Evolutionary conservation across 768 basidiomycete species (phyloP).

Genomic region (Panaeolus cyanescens): DNA sequence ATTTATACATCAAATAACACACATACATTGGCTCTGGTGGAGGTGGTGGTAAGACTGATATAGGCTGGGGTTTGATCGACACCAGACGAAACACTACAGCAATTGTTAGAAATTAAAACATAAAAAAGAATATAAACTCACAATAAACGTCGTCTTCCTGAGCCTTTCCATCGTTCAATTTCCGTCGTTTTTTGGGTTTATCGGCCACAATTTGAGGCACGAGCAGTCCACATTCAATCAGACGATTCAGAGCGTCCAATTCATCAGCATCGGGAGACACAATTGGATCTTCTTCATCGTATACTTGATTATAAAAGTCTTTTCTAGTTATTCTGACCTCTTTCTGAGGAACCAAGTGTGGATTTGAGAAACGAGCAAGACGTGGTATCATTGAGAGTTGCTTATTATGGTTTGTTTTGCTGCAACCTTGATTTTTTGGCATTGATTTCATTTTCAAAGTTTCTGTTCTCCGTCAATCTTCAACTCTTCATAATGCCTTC

Average conservation of each 20-base stretch:
- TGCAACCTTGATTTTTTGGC: slow-evolving; percentile 17
- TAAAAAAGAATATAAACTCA: slow-evolving; percentile 13
- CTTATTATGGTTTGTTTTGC: slow-evolving; percentile 30
- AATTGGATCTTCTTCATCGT: not conserved
- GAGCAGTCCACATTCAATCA: not conserved
- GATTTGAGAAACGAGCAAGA: slow-evolving; percentile 46
- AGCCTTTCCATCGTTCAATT: slow-evolving; percentile 1
- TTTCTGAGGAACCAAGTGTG: slow-evolving; percentile 38
- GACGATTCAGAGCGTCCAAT: slow-evolving; percentile 11
- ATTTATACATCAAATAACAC: not conserved
- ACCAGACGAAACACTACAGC: slow-evolving; percentile 50
- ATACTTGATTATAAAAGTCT: slow-evolving; percentile 15
- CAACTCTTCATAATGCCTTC: not conserved
- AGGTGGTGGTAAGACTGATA: slow-evolving; percentile 46
- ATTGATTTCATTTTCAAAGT: slow-evolving; percentile 7
- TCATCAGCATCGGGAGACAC: slow-evolving; percentile 6
- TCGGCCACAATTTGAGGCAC: not conserved
- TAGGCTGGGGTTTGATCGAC: slow-evolving; percentile 38
- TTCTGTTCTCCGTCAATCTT: slow-evolving; percentile 4
- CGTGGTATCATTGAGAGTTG: slow-evolving; percentile 25
- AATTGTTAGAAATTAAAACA: slow-evolving; percentile 5
- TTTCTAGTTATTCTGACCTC: slow-evolving; percentile 37
- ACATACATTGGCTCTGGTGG: slow-evolving; percentile 41
- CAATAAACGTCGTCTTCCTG: slow-evolving; percentile 14
- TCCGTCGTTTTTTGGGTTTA: slow-evolving; percentile 8